Evolutionary conservation across 306 rosid species (phyloP).

Genomic region (Phaseolus lunatus): DNA sequence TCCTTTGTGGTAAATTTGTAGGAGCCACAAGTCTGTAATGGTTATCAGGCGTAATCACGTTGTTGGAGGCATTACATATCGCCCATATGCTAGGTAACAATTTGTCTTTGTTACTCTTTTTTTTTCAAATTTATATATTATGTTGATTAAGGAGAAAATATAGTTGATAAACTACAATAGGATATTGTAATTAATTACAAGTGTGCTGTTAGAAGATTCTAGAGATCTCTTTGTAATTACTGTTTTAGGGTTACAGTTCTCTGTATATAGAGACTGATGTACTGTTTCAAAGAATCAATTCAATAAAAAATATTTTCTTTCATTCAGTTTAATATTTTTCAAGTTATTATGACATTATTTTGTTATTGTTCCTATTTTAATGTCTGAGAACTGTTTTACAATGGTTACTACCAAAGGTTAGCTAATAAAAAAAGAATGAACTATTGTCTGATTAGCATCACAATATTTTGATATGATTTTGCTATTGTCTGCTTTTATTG

Average conservation of each 20-base stretch:
- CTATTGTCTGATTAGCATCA: neutral
- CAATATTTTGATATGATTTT: no score
- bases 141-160: no score
- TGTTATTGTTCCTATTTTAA: constrained; percentile 3
- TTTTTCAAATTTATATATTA: neutral
- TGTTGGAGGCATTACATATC: constrained; percentile 98
- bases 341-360: neutral
- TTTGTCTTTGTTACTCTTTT: constrained; percentile 19
- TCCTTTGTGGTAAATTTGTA: constrained; percentile 50
- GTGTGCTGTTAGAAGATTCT: no score
- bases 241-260: no score
- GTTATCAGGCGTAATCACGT: constrained; percentile 84
- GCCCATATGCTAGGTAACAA: constrained; percentile 83
- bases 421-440: constrained; percentile 11
- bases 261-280: no score
- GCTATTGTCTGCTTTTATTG: constrained; percentile 1
- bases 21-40: constrained; percentile 97
- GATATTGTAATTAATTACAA: no score
- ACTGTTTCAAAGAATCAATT: no score
- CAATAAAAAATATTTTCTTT: no score
- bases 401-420: constrained; percentile 11
- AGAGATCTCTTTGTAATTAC: no score
- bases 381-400: constrained; percentile 37
- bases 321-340: no score
- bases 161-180: no score